Conservation (phyloP, 1,284 basidiomycete species). For the Malassezia obtusa region DNA sequence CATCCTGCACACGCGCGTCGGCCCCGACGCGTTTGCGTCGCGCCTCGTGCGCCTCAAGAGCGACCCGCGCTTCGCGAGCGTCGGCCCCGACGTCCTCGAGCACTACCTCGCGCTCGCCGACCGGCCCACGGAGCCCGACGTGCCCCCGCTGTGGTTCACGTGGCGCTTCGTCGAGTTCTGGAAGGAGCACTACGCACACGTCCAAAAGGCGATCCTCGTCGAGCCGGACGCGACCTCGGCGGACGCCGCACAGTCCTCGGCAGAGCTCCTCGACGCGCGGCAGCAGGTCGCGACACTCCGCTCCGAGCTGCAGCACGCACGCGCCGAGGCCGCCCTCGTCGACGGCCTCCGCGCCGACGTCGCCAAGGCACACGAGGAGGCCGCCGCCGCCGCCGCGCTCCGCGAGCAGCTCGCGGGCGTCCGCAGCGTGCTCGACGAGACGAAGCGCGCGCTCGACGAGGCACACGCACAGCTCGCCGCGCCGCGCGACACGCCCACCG, state of each 20-base stretch:
- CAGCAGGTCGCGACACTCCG: slow-evolving; percentile 30
- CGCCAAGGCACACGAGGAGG: slow-evolving; percentile 10
- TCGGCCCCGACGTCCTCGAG: slow-evolving; percentile 64
- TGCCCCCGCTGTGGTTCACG: slow-evolving; percentile 71
- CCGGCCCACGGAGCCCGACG: slow-evolving; percentile 7
- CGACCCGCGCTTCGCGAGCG: slow-evolving; percentile 77
- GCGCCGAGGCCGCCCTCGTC: slow-evolving; percentile 13
- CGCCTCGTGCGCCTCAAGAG: slow-evolving; percentile 76
- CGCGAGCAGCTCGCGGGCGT: slow-evolving; percentile 1
- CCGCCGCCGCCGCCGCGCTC: slow-evolving; percentile 17
- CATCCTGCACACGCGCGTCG: slow-evolving; percentile 67
- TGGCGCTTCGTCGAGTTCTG: slow-evolving; percentile 98
- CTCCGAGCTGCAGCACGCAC: slow-evolving; percentile 16
- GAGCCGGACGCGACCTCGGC: slow-evolving; percentile 29
- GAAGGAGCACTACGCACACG: slow-evolving; percentile 65
- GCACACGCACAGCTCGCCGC: neutral
- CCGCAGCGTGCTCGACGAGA: neutral
- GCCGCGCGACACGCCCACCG: neutral
- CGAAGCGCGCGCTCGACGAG: neutral
- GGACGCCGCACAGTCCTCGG: slow-evolving; percentile 17
- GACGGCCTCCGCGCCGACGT: slow-evolving; percentile 13
- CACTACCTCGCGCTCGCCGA: slow-evolving; percentile 11
- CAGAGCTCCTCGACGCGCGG: slow-evolving; percentile 40
- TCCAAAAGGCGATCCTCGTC: slow-evolving; percentile 35
- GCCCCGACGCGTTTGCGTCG: slow-evolving; percentile 78